phyloP scores from a whole-genome alignment of 2,329 filamentous ascomycete genomes.

The Trichocomaceae sp. region DNA sequence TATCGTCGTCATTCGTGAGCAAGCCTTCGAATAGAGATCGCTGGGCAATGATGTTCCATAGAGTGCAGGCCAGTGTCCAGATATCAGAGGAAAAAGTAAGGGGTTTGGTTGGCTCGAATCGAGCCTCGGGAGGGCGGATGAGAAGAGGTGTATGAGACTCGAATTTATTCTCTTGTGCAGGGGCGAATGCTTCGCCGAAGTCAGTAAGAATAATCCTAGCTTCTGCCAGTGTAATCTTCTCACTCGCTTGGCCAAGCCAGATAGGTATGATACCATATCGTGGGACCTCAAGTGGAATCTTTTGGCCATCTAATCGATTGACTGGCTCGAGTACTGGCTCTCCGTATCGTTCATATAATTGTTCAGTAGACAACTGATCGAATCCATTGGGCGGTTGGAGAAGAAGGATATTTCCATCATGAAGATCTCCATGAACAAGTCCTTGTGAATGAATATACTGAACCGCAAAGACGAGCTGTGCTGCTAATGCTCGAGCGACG shows the following conservation, averaged over 20 bases:
- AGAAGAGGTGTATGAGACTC: constrained; percentile 18
- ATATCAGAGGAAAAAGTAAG: constrained; percentile 29
- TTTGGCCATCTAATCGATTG: constrained; percentile 18
- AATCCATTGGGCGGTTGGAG: constrained; percentile 19
- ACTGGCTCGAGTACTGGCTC: constrained; percentile 19
- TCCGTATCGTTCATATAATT: constrained; percentile 20
- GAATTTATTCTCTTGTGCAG: constrained; percentile 13
- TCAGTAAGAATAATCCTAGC: constrained; percentile 22
- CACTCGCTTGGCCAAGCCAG: neutral
- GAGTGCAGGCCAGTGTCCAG: constrained; percentile 20
- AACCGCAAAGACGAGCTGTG: constrained; percentile 27
- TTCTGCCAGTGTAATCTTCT: constrained; percentile 11
- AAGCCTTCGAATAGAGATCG: constrained; percentile 22
- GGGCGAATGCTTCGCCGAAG: constrained; percentile 24
- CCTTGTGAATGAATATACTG: constrained; percentile 24
- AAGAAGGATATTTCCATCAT: constrained; percentile 32
- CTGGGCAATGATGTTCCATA: constrained; percentile 30
- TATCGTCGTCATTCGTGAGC: constrained; percentile 19
- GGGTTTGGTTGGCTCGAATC: constrained; percentile 26
- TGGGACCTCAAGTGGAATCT: constrained; percentile 19
- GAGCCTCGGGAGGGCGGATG: constrained; percentile 29
- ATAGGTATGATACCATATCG: constrained; percentile 9
- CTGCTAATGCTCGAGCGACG: constrained; percentile 21
- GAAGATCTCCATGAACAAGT: constrained; percentile 32
- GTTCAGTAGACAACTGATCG: constrained; percentile 16